Conservation (phyloP, 2,329 filamentous ascomycete species). For the Diaporthe sp. region DNA sequence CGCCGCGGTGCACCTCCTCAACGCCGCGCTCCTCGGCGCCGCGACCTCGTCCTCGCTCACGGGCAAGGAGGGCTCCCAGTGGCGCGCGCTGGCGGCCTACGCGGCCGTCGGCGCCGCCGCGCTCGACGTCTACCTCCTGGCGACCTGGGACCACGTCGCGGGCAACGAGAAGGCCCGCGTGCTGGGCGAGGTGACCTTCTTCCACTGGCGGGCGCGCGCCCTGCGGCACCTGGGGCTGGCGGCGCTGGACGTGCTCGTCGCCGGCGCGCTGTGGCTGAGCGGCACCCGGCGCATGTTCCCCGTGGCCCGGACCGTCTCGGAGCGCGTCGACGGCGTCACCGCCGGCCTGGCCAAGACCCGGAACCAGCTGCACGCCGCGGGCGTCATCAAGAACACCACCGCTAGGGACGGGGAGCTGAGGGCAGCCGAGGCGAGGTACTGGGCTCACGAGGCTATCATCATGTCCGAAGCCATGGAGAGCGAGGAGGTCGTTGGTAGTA, state of each 20-base stretch:
- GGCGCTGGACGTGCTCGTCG: slow-evolving; percentile 72
- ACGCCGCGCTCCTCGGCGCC: slow-evolving; percentile 78
- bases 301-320: slow-evolving; percentile 69
- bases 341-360: slow-evolving; percentile 69
- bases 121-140: slow-evolving; percentile 75
- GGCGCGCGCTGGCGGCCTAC: slow-evolving; percentile 79
- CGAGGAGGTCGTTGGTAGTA: slow-evolving; percentile 77
- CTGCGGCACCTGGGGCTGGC: slow-evolving; percentile 75
- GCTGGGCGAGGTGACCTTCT: slow-evolving; percentile 74
- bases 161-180: slow-evolving; percentile 73
- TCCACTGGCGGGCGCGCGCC: slow-evolving; percentile 77
- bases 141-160: slow-evolving; percentile 72
- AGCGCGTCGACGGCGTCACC: slow-evolving; percentile 73
- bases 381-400: slow-evolving; percentile 84
- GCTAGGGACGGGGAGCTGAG: slow-evolving; percentile 80
- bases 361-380: slow-evolving; percentile 78
- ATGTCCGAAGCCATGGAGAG: slow-evolving; percentile 85
- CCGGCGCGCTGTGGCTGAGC: slow-evolving; percentile 78
- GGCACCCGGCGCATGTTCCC: slow-evolving; percentile 85
- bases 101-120: slow-evolving; percentile 69
- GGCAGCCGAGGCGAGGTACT: slow-evolving; percentile 77
- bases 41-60: slow-evolving; percentile 78
- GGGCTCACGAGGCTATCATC: slow-evolving; percentile 80
- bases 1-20: slow-evolving; percentile 81
- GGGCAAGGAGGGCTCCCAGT: slow-evolving; percentile 73